These are phyloP conservation scores for Trametes polyzona DNA, from an alignment of 1,284 basidiomycete genomes.

Conservation along the genomic window DNA sequence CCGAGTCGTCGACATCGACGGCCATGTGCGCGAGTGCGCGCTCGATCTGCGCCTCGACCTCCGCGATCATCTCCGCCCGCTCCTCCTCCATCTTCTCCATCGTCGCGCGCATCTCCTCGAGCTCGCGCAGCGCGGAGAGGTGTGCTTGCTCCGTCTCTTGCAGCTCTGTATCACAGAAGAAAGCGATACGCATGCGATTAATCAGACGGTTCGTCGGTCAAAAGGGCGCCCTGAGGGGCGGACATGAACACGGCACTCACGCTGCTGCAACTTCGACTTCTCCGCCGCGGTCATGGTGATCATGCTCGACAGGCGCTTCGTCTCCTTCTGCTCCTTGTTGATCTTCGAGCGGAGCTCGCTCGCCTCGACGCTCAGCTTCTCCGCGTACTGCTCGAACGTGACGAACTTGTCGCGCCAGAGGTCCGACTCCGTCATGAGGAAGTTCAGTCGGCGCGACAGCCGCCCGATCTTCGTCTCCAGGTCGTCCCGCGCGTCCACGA, in stretches of 20 bases:
- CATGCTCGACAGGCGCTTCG: slow-evolving; percentile 77
- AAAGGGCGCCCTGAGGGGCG: neutral
- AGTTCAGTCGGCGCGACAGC: slow-evolving; percentile 81
- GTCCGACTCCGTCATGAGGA: slow-evolving; percentile 89
- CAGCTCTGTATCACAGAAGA: slow-evolving; percentile 50
- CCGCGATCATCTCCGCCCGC: slow-evolving; percentile 83
- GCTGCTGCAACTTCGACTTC: slow-evolving; percentile 73
- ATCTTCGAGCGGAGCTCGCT: slow-evolving; percentile 81
- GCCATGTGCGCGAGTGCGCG: slow-evolving; percentile 82
- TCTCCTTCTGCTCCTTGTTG: slow-evolving; percentile 87
- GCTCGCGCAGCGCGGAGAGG: slow-evolving; percentile 66
- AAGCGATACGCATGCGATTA: slow-evolving; percentile 13
- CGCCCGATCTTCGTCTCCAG: slow-evolving; percentile 89
- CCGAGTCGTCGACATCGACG: slow-evolving; percentile 71
- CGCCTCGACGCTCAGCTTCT: slow-evolving; percentile 85
- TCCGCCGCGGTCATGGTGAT: slow-evolving; percentile 77
- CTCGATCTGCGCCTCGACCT: slow-evolving; percentile 87
- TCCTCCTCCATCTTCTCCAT: slow-evolving; percentile 87
- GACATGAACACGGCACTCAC: slow-evolving; percentile 47
- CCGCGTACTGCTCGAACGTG: slow-evolving; percentile 90
- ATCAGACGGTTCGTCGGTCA: neutral
- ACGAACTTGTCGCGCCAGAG: slow-evolving; percentile 92
- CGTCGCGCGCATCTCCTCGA: slow-evolving; percentile 71
- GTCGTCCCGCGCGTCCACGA: slow-evolving; percentile 91
- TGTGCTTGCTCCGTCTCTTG: slow-evolving; percentile 77